A percentile compares a stretch with the other conserved stretches of the same genome.
These are phyloP conservation scores for Metschnikowia lochheadii DNA, from an alignment of 805 yeast species.

Conservation along the genomic window DNA sequence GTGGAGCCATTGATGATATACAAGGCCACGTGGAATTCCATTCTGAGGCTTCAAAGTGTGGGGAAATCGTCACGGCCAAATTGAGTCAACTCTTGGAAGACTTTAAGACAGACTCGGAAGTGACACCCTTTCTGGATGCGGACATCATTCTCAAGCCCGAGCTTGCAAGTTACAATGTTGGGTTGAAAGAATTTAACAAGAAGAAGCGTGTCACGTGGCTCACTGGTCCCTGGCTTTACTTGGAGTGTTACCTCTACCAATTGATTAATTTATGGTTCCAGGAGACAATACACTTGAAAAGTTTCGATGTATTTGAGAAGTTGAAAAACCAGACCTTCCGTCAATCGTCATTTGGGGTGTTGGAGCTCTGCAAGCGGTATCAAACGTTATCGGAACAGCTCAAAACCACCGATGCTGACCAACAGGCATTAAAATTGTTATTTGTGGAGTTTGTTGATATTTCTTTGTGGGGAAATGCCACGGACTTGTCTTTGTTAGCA, in stretches of 20 bases:
- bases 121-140: slow-evolving; percentile 24
- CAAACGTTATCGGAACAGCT: slow-evolving; percentile 35
- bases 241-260: slow-evolving; percentile 84
- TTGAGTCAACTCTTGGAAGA: slow-evolving; percentile 44
- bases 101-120: slow-evolving; percentile 35
- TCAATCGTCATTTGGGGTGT: slow-evolving; percentile 72
- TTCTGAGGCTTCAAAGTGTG: slow-evolving; percentile 40
- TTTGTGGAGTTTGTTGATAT: slow-evolving; percentile 84
- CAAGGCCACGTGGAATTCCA: slow-evolving; percentile 18
- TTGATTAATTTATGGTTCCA: slow-evolving; percentile 50
- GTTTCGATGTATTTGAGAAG: slow-evolving; percentile 68
- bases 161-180: slow-evolving; percentile 58
- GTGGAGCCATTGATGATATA: slow-evolving; percentile 64
- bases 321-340: slow-evolving; percentile 72
- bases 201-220: slow-evolving; percentile 55
- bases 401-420: slow-evolving; percentile 21
- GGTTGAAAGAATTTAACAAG: slow-evolving; percentile 32
- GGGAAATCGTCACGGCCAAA: slow-evolving; percentile 38
- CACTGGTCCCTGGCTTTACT: slow-evolving; percentile 84
- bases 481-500: slow-evolving; percentile 85
- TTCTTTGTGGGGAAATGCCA: slow-evolving; percentile 97
- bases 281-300: slow-evolving; percentile 9
- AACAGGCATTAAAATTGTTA: slow-evolving; percentile 47
- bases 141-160: slow-evolving; percentile 43
- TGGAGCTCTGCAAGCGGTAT: slow-evolving; percentile 68